These are phyloP conservation scores for Penicillium crystallinum DNA, from an alignment of 495 filamentous ascomycete species.

Conservation along the genomic window DNA sequence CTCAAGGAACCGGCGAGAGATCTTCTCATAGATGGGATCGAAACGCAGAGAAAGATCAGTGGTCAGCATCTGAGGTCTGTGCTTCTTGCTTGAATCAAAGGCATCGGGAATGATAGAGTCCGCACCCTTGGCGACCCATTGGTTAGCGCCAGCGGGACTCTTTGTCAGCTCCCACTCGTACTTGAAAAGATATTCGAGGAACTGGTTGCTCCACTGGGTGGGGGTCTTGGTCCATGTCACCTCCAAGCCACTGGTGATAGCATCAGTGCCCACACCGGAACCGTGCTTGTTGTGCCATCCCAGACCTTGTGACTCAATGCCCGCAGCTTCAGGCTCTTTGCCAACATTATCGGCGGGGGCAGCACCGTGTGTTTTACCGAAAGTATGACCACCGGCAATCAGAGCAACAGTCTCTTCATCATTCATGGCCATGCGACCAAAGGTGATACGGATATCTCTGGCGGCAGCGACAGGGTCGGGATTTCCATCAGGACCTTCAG, in stretches of 20 bases:
- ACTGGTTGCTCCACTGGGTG: slow-evolving; percentile 62
- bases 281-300: slow-evolving; percentile 59
- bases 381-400: slow-evolving; percentile 69
- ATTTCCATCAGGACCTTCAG: slow-evolving; percentile 65
- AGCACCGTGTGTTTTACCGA: slow-evolving; percentile 73
- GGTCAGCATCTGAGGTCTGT: slow-evolving; percentile 62
- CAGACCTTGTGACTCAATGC: slow-evolving; percentile 58
- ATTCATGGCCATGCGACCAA: slow-evolving; percentile 72
- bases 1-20: slow-evolving; percentile 59
- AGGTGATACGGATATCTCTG: slow-evolving; percentile 64
- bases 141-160: slow-evolving; percentile 67
- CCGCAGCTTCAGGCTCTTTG: slow-evolving; percentile 57
- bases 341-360: slow-evolving; percentile 53
- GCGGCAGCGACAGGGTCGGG: slow-evolving; percentile 64
- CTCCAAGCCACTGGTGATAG: slow-evolving; percentile 69
- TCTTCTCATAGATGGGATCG: slow-evolving; percentile 68
- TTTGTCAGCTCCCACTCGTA: slow-evolving; percentile 73
- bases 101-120: slow-evolving; percentile 63
- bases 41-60: slow-evolving; percentile 64
- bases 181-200: slow-evolving; percentile 67
- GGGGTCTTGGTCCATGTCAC: slow-evolving; percentile 70
- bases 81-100: slow-evolving; percentile 59
- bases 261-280: slow-evolving; percentile 57
- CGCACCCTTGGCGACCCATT: slow-evolving; percentile 65
- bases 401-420: slow-evolving; percentile 72